Percentiles rank a stretch among this genome's conserved stretches.
Conservation (phyloP, 2,329 filamentous ascomycete species). For the Colletotrichum spinosum region DNA sequence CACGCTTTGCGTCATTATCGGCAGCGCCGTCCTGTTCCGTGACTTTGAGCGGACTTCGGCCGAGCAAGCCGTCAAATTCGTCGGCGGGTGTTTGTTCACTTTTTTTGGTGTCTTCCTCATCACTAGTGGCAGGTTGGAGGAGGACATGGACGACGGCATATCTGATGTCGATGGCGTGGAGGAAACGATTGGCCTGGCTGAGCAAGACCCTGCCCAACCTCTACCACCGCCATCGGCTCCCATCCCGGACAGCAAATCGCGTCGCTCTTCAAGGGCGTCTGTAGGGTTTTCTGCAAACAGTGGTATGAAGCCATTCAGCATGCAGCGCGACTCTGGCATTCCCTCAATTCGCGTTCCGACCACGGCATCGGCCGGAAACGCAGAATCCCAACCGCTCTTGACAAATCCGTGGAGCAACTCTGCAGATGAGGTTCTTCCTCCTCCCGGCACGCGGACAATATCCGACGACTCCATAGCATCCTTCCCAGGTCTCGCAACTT, state of each 20-base stretch:
- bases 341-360: constrained; percentile 50
- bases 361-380: constrained; percentile 46
- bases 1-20: constrained; percentile 93
- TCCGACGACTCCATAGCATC: constrained; percentile 52
- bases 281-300: constrained; percentile 55
- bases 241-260: constrained; percentile 48
- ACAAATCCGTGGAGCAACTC: constrained; percentile 57
- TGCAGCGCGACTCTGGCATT: constrained; percentile 50
- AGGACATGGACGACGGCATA: constrained; percentile 68
- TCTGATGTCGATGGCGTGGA: constrained; percentile 70
- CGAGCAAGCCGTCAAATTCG: constrained; percentile 83
- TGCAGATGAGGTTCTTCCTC: constrained; percentile 45
- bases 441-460: constrained; percentile 51
- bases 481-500: constrained; percentile 40
- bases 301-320: constrained; percentile 49
- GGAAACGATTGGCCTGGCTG: constrained; percentile 70
- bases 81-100: constrained; percentile 90
- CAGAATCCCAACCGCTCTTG: constrained; percentile 54
- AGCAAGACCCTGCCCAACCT: constrained; percentile 62
- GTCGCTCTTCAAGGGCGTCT: constrained; percentile 62
- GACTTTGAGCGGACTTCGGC: constrained; percentile 89
- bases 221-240: constrained; percentile 47
- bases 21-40: constrained; percentile 91
- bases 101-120: constrained; percentile 98
- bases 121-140: constrained; percentile 79